Percentiles rank a stretch among this genome's conserved stretches.
Conservation (phyloP, 2,329 filamentous ascomycete genomes). For the Penicillium sp. region DNA sequence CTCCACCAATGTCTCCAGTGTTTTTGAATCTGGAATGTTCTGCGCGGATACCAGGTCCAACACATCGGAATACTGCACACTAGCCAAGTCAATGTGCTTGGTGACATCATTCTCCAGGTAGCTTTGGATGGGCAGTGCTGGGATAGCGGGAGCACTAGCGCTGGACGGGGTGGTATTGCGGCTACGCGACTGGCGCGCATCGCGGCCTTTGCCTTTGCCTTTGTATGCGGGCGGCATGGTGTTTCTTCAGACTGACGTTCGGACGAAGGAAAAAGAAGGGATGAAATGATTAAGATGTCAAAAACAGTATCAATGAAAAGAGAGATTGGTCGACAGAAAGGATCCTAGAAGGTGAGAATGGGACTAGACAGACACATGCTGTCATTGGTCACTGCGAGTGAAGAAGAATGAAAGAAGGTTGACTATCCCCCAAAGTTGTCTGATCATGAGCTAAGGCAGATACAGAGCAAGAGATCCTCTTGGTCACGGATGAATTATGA, state of each 20-base stretch:
- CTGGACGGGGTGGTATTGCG: slow-evolving; percentile 64
- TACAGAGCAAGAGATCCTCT: not conserved
- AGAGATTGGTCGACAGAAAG: slow-evolving; percentile 5
- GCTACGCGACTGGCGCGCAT: slow-evolving; percentile 55
- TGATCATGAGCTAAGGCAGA: not conserved
- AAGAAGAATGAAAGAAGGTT: not conserved
- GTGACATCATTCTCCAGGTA: slow-evolving; percentile 56
- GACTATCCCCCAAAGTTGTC: not conserved
- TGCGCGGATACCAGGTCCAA: slow-evolving; percentile 55
- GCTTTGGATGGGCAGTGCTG: slow-evolving; percentile 40
- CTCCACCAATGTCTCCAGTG: slow-evolving; percentile 51
- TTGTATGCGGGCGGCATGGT: slow-evolving; percentile 48
- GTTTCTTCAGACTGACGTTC: not conserved
- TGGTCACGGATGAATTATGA: not conserved
- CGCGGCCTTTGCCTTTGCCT: slow-evolving; percentile 54
- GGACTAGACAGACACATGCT: slow-evolving; percentile 18
- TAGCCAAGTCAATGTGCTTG: slow-evolving; percentile 48
- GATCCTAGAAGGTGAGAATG: slow-evolving; percentile 11
- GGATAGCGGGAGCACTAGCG: slow-evolving; percentile 46
- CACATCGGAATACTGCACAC: slow-evolving; percentile 57
- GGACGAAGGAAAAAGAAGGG: not conserved
- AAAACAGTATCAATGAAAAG: slow-evolving; percentile 1
- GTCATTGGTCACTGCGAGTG: slow-evolving; percentile 1
- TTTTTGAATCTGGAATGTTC: slow-evolving; percentile 49
- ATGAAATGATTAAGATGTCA: not conserved